Evolutionary conservation across 2,329 filamentous ascomycete genomes (phyloP).

Genomic region (Trichoderma cornu-damae): DNA sequence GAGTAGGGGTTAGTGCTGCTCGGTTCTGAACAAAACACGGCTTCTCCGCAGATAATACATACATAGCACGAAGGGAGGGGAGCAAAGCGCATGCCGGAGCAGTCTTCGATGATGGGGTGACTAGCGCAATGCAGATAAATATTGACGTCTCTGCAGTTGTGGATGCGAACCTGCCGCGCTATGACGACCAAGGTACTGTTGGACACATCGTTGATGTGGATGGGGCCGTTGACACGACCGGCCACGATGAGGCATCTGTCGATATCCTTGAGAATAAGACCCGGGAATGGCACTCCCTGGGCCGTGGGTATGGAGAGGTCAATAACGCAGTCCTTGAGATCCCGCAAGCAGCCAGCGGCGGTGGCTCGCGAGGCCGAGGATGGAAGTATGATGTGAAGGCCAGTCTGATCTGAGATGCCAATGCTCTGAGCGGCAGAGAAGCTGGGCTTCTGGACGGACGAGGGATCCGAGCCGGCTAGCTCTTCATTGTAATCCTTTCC

Average conservation of each 20-base stretch:
- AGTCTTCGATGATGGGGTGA: constrained; percentile 92
- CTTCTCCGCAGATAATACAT: constrained; percentile 37
- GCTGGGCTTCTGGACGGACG: constrained; percentile 52
- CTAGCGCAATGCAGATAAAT: constrained; percentile 79
- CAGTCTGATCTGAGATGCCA: constrained; percentile 60
- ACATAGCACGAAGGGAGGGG: constrained; percentile 67
- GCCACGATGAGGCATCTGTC: constrained; percentile 67
- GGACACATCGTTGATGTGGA: constrained; percentile 72
- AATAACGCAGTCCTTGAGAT: constrained; percentile 66
- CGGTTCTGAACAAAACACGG: background rate
- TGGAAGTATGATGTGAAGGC: constrained; percentile 73
- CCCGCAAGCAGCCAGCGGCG: constrained; percentile 66
- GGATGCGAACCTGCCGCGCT: constrained; percentile 87
- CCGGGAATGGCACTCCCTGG: constrained; percentile 61
- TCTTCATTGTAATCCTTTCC: constrained; percentile 53
- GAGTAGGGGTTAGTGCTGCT: constrained; percentile 14
- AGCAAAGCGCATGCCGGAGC: constrained; percentile 70
- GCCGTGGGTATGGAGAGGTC: constrained; percentile 68
- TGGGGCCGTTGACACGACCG: constrained; percentile 71
- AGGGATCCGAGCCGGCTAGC: constrained; percentile 38
- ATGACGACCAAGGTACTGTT: constrained; percentile 72
- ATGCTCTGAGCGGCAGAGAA: constrained; percentile 59
- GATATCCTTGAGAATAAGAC: constrained; percentile 62
- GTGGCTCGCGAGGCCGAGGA: constrained; percentile 64
- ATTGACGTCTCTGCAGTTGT: constrained; percentile 74